phyloP scores from a whole-genome alignment of 805 yeast species.

The Teunomyces pallodes region DNA sequence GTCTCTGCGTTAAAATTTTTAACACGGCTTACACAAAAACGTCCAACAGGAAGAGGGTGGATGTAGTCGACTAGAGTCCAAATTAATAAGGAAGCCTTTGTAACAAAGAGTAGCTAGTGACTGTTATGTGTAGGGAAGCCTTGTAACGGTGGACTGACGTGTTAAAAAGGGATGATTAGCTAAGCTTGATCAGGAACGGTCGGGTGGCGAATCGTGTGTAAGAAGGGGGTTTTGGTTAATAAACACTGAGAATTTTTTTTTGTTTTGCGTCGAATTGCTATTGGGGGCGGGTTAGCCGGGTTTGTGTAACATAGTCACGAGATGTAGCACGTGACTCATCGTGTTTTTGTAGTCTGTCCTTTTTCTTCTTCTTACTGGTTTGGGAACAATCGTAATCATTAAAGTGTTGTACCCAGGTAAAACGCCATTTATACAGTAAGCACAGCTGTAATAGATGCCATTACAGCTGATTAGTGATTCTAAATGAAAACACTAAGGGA shows the following conservation, averaged over 20 bases:
- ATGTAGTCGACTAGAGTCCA: background rate
- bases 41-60: background rate
- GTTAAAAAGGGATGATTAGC: background rate
- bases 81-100: background rate
- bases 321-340: background rate
- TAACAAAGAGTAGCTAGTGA: background rate
- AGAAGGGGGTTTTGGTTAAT: constrained; percentile 1
- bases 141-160: constrained; percentile 1
- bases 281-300: background rate
- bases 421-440: too few species aligned
- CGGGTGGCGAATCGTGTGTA: constrained; percentile 1
- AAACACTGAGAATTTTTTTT: constrained; percentile 3
- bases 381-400: background rate
- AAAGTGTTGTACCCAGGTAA: too few species aligned
- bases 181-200: background rate
- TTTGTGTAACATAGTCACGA: background rate
- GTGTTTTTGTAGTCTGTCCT: too few species aligned
- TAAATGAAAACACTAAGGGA: too few species aligned
- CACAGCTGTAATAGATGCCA: too few species aligned
- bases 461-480: too few species aligned
- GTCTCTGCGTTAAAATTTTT: background rate
- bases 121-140: background rate
- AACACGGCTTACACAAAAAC: constrained; percentile 1
- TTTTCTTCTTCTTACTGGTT: background rate
- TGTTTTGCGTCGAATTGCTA: constrained; percentile 3